phyloP scores from a whole-genome alignment of 306 rosid genomes.

The Cyamopsis tetragonoloba region DNA sequence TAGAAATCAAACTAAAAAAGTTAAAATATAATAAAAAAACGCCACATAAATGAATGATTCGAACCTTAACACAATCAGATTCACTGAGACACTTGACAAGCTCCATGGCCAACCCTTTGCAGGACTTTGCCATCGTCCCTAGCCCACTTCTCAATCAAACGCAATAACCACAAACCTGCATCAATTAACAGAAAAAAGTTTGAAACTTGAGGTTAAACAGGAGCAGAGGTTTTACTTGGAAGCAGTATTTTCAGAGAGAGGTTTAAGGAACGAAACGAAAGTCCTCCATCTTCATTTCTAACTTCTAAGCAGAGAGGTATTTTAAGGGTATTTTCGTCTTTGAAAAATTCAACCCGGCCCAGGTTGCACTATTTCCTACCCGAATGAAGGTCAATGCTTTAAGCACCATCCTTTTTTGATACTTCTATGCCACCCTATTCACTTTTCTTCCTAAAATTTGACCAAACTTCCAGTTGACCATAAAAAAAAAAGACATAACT shows the following conservation, averaged over 20 bases:
- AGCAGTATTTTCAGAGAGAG: background rate
- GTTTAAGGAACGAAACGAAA: background rate
- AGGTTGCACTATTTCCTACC: background rate
- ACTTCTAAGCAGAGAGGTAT: background rate
- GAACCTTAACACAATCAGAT: constrained; percentile 83
- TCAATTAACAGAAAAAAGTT: background rate
- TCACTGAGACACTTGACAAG: constrained; percentile 89
- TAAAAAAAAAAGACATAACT: no score
- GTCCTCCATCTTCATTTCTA: constrained; percentile 7
- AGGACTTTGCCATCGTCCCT: constrained; percentile 77
- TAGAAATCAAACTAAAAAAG: background rate
- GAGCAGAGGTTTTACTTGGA: background rate
- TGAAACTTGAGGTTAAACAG: background rate
- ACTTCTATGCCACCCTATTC: no score
- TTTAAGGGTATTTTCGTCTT: background rate
- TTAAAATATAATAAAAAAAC: background rate
- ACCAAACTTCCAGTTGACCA: no score
- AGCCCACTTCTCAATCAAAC: constrained; percentile 11
- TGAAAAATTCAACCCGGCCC: background rate
- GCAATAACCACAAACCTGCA: background rate
- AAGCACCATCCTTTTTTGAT: no score
- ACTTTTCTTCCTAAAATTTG: no score
- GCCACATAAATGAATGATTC: background rate
- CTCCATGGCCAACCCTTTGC: constrained; percentile 85
- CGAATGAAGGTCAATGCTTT: no score